Conservation (phyloP, 2,329 filamentous ascomycete species). For the Xylaria sp. region DNA sequence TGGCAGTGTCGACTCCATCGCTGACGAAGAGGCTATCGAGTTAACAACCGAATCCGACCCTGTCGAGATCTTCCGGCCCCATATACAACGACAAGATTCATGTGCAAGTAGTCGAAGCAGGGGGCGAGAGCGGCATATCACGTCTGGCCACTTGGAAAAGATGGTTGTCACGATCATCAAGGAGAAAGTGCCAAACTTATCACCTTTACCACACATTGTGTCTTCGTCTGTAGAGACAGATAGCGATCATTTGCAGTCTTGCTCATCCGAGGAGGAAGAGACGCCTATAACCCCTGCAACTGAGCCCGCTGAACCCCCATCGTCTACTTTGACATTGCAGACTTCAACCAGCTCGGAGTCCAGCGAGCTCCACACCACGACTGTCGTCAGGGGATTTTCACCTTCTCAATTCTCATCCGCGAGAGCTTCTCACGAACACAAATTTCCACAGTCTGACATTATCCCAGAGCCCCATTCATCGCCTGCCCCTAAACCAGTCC, state of each 20-base stretch:
- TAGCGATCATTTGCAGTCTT: slow-evolving; percentile 55
- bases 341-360: slow-evolving; percentile 57
- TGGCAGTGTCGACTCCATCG: slow-evolving; percentile 78
- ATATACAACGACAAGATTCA: slow-evolving; percentile 76
- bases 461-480: slow-evolving; percentile 70
- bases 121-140: slow-evolving; percentile 85
- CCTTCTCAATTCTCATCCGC: slow-evolving; percentile 69
- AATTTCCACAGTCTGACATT: slow-evolving; percentile 61
- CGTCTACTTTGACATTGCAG: slow-evolving; percentile 34
- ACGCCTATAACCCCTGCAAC: slow-evolving; percentile 53
- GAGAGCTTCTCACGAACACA: slow-evolving; percentile 58
- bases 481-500: slow-evolving; percentile 72
- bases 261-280: slow-evolving; percentile 65
- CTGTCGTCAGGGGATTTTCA: slow-evolving; percentile 87
- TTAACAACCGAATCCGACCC: slow-evolving; percentile 64
- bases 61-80: slow-evolving; percentile 71
- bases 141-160: slow-evolving; percentile 90
- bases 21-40: slow-evolving; percentile 73
- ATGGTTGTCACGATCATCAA: slow-evolving; percentile 95
- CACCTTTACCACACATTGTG: slow-evolving; percentile 60
- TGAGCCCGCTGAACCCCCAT: slow-evolving; percentile 43
- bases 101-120: slow-evolving; percentile 75
- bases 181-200: slow-evolving; percentile 75
- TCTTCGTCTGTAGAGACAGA: slow-evolving; percentile 54
- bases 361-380: slow-evolving; percentile 48